phyloP scores from a whole-genome alignment of 2,329 filamentous ascomycete species.

The Alternaria sp. region DNA sequence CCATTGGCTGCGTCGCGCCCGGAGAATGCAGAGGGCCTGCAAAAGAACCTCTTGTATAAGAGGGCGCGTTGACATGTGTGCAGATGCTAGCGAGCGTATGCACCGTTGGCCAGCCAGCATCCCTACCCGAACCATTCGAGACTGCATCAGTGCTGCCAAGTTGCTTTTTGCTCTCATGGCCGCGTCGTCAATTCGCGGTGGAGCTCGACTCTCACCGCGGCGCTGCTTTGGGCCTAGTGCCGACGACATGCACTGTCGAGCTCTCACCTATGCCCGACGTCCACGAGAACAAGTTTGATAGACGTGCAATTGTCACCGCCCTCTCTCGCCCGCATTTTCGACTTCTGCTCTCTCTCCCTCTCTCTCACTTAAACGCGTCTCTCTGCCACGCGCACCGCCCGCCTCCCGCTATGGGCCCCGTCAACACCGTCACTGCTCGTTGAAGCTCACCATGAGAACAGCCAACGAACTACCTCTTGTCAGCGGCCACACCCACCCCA shows the following conservation, averaged over 20 bases:
- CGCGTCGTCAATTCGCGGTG: background rate
- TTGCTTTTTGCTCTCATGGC: background rate
- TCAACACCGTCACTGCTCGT: constrained; percentile 31
- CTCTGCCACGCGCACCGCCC: background rate
- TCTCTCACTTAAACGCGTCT: constrained; percentile 10
- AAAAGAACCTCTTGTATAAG: background rate
- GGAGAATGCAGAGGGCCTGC: constrained; percentile 12
- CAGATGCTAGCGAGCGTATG: background rate
- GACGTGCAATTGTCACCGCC: constrained; percentile 3
- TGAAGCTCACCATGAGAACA: constrained; percentile 43
- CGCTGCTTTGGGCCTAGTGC: constrained; percentile 21
- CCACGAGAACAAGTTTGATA: background rate
- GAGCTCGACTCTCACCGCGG: constrained; percentile 25
- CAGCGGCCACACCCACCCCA: constrained; percentile 33
- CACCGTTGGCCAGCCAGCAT: constrained; percentile 4
- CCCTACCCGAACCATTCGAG: background rate
- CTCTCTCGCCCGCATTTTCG: background rate
- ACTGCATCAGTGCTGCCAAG: background rate
- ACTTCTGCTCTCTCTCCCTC: background rate
- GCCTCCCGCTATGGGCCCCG: constrained; percentile 42
- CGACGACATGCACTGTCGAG: constrained; percentile 5
- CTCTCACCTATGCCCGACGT: background rate
- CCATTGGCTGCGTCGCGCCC: constrained; percentile 26
- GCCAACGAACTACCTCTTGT: constrained; percentile 34
- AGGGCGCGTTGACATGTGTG: background rate